Conservation (phyloP, 768 basidiomycete species). For the Panaeolus papilionaceus region DNA sequence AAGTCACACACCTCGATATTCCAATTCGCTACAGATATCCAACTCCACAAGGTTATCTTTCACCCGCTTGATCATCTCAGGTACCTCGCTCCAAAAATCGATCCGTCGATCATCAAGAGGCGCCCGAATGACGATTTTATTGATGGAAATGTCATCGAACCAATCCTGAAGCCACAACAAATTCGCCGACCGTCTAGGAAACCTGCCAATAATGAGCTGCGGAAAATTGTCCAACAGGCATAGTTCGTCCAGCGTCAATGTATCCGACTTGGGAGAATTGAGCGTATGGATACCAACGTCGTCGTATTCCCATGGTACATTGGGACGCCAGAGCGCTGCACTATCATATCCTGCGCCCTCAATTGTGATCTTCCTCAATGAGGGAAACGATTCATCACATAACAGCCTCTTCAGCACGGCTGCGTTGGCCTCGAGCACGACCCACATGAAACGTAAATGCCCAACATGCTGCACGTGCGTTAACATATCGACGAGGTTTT, state of each 20-base stretch:
- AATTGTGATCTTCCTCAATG: neutral
- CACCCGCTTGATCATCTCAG: neutral
- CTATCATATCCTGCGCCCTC: neutral
- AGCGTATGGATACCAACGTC: neutral
- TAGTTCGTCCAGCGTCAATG: neutral
- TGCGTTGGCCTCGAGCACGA: neutral
- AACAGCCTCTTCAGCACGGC: neutral
- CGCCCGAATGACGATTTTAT: neutral
- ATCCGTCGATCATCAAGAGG: neutral
- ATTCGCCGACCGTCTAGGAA: neutral
- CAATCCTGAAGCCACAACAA: neutral
- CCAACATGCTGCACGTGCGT: neutral
- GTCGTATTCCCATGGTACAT: no score
- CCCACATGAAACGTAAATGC: neutral
- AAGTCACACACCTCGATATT: neutral
- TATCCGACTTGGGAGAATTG: neutral
- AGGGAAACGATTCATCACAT: neutral
- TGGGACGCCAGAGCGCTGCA: neutral
- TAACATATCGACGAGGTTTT: neutral
- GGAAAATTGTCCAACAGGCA: neutral
- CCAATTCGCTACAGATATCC: neutral
- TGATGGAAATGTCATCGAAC: neutral
- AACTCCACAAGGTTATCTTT: neutral
- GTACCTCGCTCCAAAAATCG: neutral
- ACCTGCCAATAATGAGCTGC: neutral